phyloP scores from a whole-genome alignment of 352 stramenopile species.

The Pythium apleroticum region DNA sequence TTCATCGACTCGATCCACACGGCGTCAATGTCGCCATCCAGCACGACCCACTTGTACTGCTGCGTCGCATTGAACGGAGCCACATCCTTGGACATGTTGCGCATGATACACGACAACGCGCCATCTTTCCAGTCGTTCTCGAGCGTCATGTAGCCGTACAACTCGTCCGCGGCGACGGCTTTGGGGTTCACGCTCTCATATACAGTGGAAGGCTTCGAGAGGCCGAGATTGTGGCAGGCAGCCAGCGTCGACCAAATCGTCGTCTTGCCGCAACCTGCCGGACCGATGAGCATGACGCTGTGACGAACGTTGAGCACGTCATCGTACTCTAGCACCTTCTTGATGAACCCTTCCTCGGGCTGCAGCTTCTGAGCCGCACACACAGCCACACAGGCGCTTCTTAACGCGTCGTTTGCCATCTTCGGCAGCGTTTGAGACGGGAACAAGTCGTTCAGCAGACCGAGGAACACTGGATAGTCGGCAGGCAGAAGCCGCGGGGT shows the following conservation, averaged over 20 bases:
- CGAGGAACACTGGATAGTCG: conserved; percentile 94
- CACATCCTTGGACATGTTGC: conserved; percentile 94
- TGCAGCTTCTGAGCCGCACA: conserved; percentile 82
- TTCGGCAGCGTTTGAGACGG: conserved; percentile 48
- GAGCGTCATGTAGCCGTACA: conserved; percentile 96
- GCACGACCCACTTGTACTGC: conserved; percentile 87
- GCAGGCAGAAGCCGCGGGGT: conserved; percentile 91
- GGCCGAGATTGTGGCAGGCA: conserved; percentile 69
- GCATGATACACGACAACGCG: conserved; percentile 96
- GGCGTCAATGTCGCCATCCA: conserved; percentile 95
- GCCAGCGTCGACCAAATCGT: conserved; percentile 95
- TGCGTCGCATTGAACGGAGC: conserved; percentile 88
- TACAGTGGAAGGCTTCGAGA: conserved; percentile 90
- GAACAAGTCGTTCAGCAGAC: conserved; percentile 94
- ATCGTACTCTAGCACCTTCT: conserved; percentile 95
- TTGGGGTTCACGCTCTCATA: conserved; percentile 96
- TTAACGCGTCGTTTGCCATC: conserved; percentile 45
- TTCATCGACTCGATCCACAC: conserved; percentile 95
- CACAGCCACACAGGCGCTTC: conserved; percentile 45
- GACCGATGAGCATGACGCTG: conserved; percentile 96
- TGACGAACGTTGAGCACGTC: conserved; percentile 94
- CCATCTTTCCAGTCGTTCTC: conserved; percentile 98
- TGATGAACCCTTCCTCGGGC: conserved; percentile 94
- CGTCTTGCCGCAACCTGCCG: conserved; percentile 93
- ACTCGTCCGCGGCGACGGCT: conserved; percentile 89